Evolutionary conservation across 1,284 basidiomycete genomes (phyloP), one percentile per base, ranked within the genome.

Genomic region (Dichomitus squalens): DNA sequence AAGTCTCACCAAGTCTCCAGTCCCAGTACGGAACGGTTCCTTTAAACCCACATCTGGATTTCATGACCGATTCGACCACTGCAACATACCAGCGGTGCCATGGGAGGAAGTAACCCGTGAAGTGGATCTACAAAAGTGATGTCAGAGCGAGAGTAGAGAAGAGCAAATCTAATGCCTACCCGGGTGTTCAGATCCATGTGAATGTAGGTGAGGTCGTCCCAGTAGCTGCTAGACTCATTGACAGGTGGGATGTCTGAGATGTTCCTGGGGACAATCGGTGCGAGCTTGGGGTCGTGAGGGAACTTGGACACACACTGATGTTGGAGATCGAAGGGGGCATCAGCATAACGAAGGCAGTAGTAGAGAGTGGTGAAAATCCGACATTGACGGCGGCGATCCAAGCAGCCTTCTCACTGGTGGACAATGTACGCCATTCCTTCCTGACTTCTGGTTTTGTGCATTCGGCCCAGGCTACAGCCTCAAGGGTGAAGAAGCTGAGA

Each of bases 11-110:
- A 25, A 66, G 55, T 8, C 68, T 68, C 76, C 76, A 76, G 56
- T 78, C 55, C 76, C 76, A 77, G 60, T 78, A 78, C 0, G 76
- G 76, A 5, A 66, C 65, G 0, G 64, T 62, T 4, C 75, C 75
- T 0, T 25, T 67, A 61, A 70, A 78, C 7, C 70, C 69, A 56
- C 76, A 78, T 38, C 67, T 68, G 12, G 61, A 56, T 52, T 67
- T 71, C 31, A 77, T 65, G 9, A 67, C 68, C 1, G 56, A 48
- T 56, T 77, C 75, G 50, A 72, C 70, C 14, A 60, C 61, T 27
- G 68, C 51, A 11, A 76, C 58, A 48, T 72, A 76, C 70, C 71
- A 74, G 1, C 76, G 71, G 55, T 78, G 76, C 66, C 70, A 78
- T 0, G 74, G 75, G 38, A 75, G 66, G 62, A 78, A 78, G 8